These are phyloP conservation scores for Picochlorum sp. DNA, from an alignment of 139 green algal genomes.

Conservation along the genomic window DNA sequence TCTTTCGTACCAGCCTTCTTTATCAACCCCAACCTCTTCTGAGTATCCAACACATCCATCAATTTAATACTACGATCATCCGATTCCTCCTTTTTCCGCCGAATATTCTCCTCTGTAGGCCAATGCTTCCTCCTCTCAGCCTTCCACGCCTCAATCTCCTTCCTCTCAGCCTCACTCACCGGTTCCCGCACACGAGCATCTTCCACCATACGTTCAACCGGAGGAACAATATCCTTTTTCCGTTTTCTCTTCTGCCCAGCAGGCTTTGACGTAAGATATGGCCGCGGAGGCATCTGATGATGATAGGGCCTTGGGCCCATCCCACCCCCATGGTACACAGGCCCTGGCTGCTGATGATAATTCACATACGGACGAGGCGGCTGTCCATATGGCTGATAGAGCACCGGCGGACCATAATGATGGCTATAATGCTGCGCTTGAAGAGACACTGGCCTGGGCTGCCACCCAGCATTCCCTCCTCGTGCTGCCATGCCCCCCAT, in stretches of 20 bases:
- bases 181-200: constrained; percentile 14
- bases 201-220: constrained; percentile 13
- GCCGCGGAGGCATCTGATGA: not conserved
- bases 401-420: no score
- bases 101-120: constrained; percentile 11
- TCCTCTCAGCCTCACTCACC: constrained; percentile 8
- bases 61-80: constrained; percentile 21
- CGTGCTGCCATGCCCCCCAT: not conserved
- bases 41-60: constrained; percentile 15
- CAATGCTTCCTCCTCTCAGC: constrained; percentile 22
- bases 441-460: not conserved
- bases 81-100: constrained; percentile 14
- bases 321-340: no score
- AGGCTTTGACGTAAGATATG: not conserved
- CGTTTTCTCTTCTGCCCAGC: constrained; percentile 12
- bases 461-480: not conserved
- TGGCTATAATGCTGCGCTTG: not conserved
- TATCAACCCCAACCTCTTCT: constrained; percentile 20
- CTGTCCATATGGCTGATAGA: no score
- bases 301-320: not conserved
- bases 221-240: constrained; percentile 22
- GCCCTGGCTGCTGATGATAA: no score
- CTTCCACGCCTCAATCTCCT: constrained; percentile 20
- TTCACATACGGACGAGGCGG: no score
- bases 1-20: constrained; percentile 24